Evolutionary conservation across 2,329 filamentous ascomycete species (phyloP).

Genomic region (Aspergillus intermedius): DNA sequence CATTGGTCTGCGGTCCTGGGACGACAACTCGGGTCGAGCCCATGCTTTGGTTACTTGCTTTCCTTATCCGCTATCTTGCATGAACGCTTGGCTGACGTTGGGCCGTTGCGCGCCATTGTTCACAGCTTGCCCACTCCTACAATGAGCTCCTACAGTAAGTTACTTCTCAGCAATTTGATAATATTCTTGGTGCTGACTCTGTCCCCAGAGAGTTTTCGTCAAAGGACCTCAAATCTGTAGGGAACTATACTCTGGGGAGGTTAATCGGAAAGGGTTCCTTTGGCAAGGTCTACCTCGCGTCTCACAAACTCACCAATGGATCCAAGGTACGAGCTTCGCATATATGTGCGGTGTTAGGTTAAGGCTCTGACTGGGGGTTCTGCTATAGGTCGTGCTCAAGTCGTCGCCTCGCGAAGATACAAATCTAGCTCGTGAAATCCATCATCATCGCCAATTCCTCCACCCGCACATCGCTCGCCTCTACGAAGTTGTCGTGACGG

Average conservation of each 20-base stretch:
- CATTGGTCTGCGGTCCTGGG: no score
- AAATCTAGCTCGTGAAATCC: slow-evolving; percentile 94
- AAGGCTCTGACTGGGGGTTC: slow-evolving; percentile 2
- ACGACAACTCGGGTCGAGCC: neutral
- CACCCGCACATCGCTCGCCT: slow-evolving; percentile 94
- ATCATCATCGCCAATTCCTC: slow-evolving; percentile 95
- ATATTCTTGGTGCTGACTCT: slow-evolving; percentile 6
- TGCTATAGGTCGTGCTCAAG: slow-evolving; percentile 82
- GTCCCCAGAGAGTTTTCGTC: slow-evolving; percentile 77
- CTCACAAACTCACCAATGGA: slow-evolving; percentile 96
- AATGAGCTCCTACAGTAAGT: slow-evolving; percentile 89
- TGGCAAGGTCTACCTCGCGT: slow-evolving; percentile 93
- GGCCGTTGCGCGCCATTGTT: neutral
- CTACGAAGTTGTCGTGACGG: slow-evolving; percentile 97
- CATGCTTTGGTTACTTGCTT: neutral
- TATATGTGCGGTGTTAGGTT: neutral
- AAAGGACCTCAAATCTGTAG: slow-evolving; percentile 82
- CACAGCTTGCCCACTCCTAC: slow-evolving; percentile 90
- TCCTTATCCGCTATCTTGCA: neutral
- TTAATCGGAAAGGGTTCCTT: slow-evolving; percentile 97
- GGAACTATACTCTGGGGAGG: slow-evolving; percentile 86
- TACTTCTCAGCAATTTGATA: neutral
- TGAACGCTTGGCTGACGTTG: slow-evolving; percentile 13
- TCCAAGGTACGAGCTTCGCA: slow-evolving; percentile 62
- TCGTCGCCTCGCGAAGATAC: slow-evolving; percentile 93